These are phyloP conservation scores for Microstegium vimineum DNA, from an alignment of 176 grass and related monocot genomes.

Conservation along the genomic window DNA sequence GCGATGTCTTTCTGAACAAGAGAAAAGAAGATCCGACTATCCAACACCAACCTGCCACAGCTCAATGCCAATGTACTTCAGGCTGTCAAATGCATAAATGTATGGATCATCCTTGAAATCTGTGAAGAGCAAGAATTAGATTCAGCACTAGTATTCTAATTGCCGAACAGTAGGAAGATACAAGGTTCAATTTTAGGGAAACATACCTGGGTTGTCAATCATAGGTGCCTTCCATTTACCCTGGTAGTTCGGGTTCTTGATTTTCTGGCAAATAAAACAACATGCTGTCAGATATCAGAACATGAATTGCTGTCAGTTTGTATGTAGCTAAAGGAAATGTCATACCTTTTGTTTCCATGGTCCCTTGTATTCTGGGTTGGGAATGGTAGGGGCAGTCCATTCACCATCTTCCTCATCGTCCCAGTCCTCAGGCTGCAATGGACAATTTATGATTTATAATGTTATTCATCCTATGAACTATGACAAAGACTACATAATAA, in stretches of 20 bases:
- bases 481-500: not conserved
- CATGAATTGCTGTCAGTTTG: not conserved
- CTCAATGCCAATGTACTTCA: constrained; percentile 97
- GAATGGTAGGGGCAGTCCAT: constrained; percentile 90
- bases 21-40: not conserved
- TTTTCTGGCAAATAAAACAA: constrained; percentile 56
- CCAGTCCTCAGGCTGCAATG: constrained; percentile 85
- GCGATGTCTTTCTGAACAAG: not conserved
- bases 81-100: constrained; percentile 69
- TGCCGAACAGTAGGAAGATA: not conserved
- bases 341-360: constrained; percentile 87
- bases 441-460: not conserved
- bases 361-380: constrained; percentile 92
- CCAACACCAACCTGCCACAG: constrained; percentile 68
- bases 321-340: not conserved
- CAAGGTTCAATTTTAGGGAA: not conserved
- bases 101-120: constrained; percentile 92
- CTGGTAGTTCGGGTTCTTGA: constrained; percentile 95
- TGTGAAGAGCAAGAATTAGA: constrained; percentile 28
- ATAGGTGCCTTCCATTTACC: constrained; percentile 97
- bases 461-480: not conserved
- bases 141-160: not conserved
- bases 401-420: constrained; percentile 98
- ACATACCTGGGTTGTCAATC: constrained; percentile 90
- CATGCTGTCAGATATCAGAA: constrained; percentile 6